Conservation (phyloP, 179 eudicot species). For the Actinidia chinensis region DNA sequence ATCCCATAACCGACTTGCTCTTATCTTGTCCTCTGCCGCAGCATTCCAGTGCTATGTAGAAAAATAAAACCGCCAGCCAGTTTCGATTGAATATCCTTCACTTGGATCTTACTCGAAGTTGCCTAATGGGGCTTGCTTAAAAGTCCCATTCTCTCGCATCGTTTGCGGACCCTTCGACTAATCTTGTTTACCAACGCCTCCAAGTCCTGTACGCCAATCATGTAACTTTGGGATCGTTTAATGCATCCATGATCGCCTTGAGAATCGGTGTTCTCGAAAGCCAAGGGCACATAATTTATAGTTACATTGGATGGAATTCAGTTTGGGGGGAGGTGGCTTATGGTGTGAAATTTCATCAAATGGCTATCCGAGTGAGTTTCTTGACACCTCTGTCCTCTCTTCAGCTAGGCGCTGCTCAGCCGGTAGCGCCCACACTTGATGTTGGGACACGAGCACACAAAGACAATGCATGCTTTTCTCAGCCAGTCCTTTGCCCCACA, state of each 20-base stretch:
- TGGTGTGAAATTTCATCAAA: neutral
- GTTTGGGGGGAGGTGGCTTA: neutral
- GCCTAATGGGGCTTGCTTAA: conserved; percentile 17
- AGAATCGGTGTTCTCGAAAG: conserved; percentile 4
- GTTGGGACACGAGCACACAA: neutral
- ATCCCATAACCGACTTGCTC: neutral
- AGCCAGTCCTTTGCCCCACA: neutral
- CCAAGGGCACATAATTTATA: neutral
- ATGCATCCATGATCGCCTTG: conserved; percentile 1
- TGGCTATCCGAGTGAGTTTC: neutral
- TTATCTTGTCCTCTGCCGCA: conserved; percentile 3
- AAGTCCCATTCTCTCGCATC: conserved; percentile 6
- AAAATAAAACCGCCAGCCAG: conserved; percentile 19
- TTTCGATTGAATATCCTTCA: conserved; percentile 15
- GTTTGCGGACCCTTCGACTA: conserved; percentile 15
- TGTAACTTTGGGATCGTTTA: neutral
- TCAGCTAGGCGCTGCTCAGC: neutral
- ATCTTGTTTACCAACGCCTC: conserved; percentile 33
- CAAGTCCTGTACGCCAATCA: conserved; percentile 28
- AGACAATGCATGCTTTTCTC: neutral
- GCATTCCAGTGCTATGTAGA: neutral
- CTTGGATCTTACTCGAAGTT: conserved; percentile 5
- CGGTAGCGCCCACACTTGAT: neutral
- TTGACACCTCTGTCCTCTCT: neutral
- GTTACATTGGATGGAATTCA: neutral